Base-by-base conservation (phyloP, 345 rosid genomes). In the Ceriops tagal region DNA sequence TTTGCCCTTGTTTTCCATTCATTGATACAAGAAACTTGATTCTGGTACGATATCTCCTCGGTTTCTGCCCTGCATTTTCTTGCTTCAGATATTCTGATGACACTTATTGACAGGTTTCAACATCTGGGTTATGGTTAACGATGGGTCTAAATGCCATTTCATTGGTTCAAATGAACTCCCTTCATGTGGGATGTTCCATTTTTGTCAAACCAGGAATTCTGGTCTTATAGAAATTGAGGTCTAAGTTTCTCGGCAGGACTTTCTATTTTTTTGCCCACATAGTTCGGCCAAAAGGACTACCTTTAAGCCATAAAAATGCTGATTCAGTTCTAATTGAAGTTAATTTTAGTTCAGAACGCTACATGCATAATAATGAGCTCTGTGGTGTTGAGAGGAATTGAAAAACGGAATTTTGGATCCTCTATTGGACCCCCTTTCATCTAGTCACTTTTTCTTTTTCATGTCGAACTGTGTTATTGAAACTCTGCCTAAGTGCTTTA, bases 31-130 rank as follows among this genome's bases (percentile, higher is more conserved):
- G 72, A 49, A 76, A 56, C 28, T 67, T 67, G 32, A 8, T 8
- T 30, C 62, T 20, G 84, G 80, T 83, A 79, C 66, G 83, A 31
- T 28, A 28, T 57, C 30, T 47, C 18, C 64, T 62, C 43, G 35
- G 47, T 60, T 56, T 34, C 10, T 3, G 5, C n/a, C 62, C 67
- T 39, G 34, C 67, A 61, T 67, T 73, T 61, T 30, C 28, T 39
- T 55, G 34, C 6, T 24, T 43, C 49, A 43, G 5, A 43, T 43
- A 43, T 56, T 56, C 59, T 56, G 26, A 56, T 56, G 30, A 56
- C 30, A 24, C 31, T 24, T 56, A 21, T 24, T 30, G 28, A 56
- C 49, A 53, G 60, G 11, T 63, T 56, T 55, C 24, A 37, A 3
- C 68, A 52, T 52, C 73, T 62, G 74, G 74, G 68, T 55, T 62